These are phyloP conservation scores for Ceratocystis eucalypticola DNA, from an alignment of 2,329 filamentous ascomycete species.

Conservation along the genomic window DNA sequence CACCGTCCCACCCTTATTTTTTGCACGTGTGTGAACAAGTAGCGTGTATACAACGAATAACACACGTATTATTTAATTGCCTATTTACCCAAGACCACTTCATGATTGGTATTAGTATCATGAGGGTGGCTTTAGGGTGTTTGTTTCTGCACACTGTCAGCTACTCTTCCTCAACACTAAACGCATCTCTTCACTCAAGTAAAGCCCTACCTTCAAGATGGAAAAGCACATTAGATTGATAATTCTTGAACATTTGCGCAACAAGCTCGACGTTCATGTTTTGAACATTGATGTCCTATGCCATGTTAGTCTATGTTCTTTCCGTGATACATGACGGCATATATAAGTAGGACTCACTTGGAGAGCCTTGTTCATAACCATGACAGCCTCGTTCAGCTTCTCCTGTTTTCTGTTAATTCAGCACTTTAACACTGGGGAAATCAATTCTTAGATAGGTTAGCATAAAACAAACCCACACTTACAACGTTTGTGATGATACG, in stretches of 20 bases:
- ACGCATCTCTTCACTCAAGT: not conserved
- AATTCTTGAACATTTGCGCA: conserved; percentile 99
- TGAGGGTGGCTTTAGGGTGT: conserved; percentile 66
- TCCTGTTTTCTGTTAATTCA: conserved; percentile 44
- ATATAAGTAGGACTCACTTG: conserved; percentile 41
- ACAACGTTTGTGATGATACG: conserved; percentile 97
- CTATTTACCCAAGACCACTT: not conserved
- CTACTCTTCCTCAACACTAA: conserved; percentile 13
- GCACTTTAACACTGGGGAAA: not conserved
- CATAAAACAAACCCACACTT: conserved; percentile 29
- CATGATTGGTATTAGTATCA: conserved; percentile 27
- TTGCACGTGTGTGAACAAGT: not conserved
- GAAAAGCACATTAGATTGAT: conserved; percentile 93
- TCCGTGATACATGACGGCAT: not conserved
- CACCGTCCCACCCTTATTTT: no score
- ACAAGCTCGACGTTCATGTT: conserved; percentile 99
- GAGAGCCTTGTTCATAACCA: conserved; percentile 83
- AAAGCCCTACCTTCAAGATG: conserved; percentile 72
- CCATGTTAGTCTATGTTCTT: not conserved
- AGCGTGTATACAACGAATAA: not conserved
- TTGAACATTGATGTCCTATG: conserved; percentile 87
- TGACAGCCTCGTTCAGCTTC: conserved; percentile 88
- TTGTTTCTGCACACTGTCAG: conserved; percentile 48
- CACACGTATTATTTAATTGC: not conserved
- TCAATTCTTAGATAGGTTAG: no score